Percentiles rank a stretch among this genome's conserved stretches.
phyloP scores from a whole-genome alignment of 1,284 basidiomycete species.

The Cryptococcus sp. region DNA sequence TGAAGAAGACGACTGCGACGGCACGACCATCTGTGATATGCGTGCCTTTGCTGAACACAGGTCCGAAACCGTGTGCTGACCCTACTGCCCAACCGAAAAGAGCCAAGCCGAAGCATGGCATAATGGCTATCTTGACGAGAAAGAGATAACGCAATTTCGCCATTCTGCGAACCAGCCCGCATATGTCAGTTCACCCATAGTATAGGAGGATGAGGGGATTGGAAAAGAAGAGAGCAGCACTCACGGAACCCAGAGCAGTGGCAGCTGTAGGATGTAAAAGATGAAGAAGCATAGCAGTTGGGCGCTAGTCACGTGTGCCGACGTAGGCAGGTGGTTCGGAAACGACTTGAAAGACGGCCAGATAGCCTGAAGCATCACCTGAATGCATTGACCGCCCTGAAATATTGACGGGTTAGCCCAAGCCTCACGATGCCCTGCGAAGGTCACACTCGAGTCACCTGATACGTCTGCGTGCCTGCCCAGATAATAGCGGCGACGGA shows the following conservation, averaged over 20 bases:
- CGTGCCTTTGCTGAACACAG: constrained; percentile 13
- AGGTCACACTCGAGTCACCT: constrained; percentile 4
- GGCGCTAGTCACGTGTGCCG: constrained; percentile 14
- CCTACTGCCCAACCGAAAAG: constrained; percentile 19
- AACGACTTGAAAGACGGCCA: constrained; percentile 30
- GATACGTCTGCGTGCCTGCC: constrained; percentile 23
- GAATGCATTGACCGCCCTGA: constrained; percentile 19
- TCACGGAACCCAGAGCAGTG: constrained; percentile 14
- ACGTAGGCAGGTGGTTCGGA: constrained; percentile 23
- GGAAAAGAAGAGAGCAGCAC: not conserved
- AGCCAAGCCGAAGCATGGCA: constrained; percentile 18
- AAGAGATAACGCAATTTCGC: constrained; percentile 15
- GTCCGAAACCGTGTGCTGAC: constrained; percentile 18
- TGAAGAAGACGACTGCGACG: constrained; percentile 17
- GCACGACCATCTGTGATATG: constrained; percentile 9
- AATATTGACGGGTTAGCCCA: no score
- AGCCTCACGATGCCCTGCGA: no score
- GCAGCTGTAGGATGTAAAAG: constrained; percentile 10
- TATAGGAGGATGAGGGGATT: no score
- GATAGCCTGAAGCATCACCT: constrained; percentile 20
- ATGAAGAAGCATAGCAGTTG: constrained; percentile 15
- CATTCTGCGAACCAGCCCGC: constrained; percentile 2
- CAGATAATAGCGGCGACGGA: constrained; percentile 23
- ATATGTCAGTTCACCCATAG: not conserved
- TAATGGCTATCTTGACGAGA: constrained; percentile 13